Conservation (phyloP, 331 rosid species). For the Quercus lobata region DNA sequence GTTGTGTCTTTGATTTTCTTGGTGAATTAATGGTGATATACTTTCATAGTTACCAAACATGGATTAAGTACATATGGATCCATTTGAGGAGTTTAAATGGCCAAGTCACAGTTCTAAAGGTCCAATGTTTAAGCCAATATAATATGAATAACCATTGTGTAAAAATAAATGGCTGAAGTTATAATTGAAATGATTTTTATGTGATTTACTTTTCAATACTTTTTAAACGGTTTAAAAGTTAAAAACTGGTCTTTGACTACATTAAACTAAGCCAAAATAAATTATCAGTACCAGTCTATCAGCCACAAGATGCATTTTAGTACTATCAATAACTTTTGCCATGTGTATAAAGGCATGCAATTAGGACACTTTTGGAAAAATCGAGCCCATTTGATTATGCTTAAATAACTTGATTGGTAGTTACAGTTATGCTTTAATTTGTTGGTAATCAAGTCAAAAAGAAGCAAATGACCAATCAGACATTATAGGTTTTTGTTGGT, state of each 20-base stretch:
- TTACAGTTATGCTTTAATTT: slow-evolving; percentile 7
- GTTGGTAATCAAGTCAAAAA: slow-evolving; percentile 45
- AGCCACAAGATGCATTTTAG: not conserved
- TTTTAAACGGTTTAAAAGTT: not conserved
- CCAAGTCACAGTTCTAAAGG: too few relatives aligned
- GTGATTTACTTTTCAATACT: too few relatives aligned
- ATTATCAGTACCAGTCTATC: not conserved
- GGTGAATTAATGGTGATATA: too few relatives aligned
- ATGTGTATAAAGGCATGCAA: not conserved
- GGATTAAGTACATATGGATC: too few relatives aligned
- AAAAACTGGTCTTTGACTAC: not conserved
- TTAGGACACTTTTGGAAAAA: not conserved
- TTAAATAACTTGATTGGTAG: not conserved
- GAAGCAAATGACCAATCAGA: slow-evolving; percentile 11
- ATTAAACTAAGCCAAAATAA: not conserved
- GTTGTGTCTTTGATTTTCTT: too few relatives aligned
- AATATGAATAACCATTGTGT: too few relatives aligned
- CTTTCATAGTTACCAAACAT: too few relatives aligned
- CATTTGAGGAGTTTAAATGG: too few relatives aligned
- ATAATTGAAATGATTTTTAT: too few relatives aligned
- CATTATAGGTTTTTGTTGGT: not conserved
- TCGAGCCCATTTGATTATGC: not conserved
- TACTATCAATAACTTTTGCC: not conserved
- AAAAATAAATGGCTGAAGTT: too few relatives aligned
- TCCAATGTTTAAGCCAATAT: too few relatives aligned